Evolutionary conservation across 1,284 basidiomycete genomes (phyloP).

Genomic region (Puccinia hordei): DNA sequence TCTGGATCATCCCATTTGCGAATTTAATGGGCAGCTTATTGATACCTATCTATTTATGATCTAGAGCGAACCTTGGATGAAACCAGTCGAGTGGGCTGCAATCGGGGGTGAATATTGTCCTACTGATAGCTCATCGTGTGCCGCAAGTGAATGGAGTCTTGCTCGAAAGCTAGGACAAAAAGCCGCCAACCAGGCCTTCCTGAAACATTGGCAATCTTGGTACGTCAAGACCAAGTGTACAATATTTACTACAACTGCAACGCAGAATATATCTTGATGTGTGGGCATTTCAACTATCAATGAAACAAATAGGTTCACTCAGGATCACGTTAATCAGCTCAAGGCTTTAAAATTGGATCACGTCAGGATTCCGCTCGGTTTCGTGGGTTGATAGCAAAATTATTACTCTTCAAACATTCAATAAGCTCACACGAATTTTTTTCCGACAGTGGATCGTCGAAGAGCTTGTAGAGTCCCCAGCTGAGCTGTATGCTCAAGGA

Average conservation of each 20-base stretch:
- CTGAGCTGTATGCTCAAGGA: slow-evolving; percentile 70
- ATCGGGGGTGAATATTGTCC: slow-evolving; percentile 69
- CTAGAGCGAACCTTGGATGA: slow-evolving; percentile 68
- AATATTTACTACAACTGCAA: background rate
- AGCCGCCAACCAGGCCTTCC: slow-evolving; percentile 67
- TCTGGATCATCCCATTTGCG: background rate
- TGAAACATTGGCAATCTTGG: slow-evolving; percentile 66
- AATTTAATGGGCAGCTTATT: background rate
- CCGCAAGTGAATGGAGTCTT: slow-evolving; percentile 65
- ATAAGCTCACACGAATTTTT: background rate
- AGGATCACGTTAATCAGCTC: slow-evolving; percentile 66
- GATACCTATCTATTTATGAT: background rate
- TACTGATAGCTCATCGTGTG: slow-evolving; percentile 65
- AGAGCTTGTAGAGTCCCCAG: slow-evolving; percentile 66
- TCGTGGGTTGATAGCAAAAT: slow-evolving; percentile 55
- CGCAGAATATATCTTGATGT: background rate
- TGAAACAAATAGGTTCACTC: slow-evolving; percentile 67
- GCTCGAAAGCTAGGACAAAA: slow-evolving; percentile 66
- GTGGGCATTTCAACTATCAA: background rate
- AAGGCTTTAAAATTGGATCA: slow-evolving; percentile 68
- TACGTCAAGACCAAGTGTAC: slow-evolving; percentile 5
- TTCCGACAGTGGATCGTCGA: slow-evolving; percentile 70
- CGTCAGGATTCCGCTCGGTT: slow-evolving; percentile 74
- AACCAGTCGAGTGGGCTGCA: slow-evolving; percentile 68
- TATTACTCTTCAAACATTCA: background rate